phyloP scores from a whole-genome alignment of 2,329 filamentous ascomycete species.

The Helminthosporium solani region DNA sequence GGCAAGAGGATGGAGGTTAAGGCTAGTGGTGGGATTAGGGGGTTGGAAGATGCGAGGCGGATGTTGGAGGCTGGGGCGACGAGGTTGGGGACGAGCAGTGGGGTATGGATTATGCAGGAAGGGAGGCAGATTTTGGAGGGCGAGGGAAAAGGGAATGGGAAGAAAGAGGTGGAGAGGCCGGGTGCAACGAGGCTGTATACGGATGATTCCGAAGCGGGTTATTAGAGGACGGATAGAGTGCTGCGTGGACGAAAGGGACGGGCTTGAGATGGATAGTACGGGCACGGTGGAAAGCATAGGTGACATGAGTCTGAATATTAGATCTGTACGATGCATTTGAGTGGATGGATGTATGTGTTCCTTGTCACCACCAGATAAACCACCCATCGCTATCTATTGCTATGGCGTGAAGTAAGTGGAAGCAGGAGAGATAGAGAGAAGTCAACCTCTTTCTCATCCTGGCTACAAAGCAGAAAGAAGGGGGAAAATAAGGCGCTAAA shows the following conservation, averaged over 20 bases:
- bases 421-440: not conserved
- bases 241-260: too few species aligned
- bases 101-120: constrained; percentile 58
- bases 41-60: constrained; percentile 50
- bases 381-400: not conserved
- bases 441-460: not conserved
- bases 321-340: not conserved
- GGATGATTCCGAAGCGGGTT: constrained; percentile 31
- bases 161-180: not conserved
- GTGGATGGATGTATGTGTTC: not conserved
- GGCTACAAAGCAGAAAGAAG: too few species aligned
- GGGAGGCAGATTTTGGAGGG: constrained; percentile 26
- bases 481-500: not conserved
- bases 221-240: too few species aligned
- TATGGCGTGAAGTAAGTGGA: not conserved
- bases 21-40: constrained; percentile 59
- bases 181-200: constrained; percentile 38
- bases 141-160: constrained; percentile 10
- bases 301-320: too few species aligned
- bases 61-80: constrained; percentile 60
- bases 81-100: constrained; percentile 57
- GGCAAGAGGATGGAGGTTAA: constrained; percentile 53
- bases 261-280: too few species aligned
- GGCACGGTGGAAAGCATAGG: too few species aligned
- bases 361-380: not conserved